Evolutionary conservation across 768 basidiomycete genomes (phyloP), one percentile per base, ranked within the genome.

Genomic region (Agrocybe pediades): DNA sequence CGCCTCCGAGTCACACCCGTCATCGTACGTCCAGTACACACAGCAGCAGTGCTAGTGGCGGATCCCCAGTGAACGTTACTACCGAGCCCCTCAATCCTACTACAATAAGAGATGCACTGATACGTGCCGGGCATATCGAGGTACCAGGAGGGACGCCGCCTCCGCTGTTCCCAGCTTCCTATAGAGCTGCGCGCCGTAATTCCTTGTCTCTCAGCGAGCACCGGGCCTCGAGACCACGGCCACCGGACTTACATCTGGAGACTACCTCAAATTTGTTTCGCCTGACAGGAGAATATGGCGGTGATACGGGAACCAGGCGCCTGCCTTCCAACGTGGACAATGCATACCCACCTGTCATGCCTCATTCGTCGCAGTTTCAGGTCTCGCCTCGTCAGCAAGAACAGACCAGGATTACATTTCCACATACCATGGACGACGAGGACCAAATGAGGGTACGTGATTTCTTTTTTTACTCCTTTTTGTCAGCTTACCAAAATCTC

Each of bases 221-320:
- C 41, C 57, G 66, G 15, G 41, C 58, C 11, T 62, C 61, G 9
- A 60, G 71, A 21, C 65, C 69, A 16, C 68, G 68, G 0, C 69
- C 68, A 0, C 65, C 70, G 1, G 65, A 67, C 27, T 58, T 71
- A n/a, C 64, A 68, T 3, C 56, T 73, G 17, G 64, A 70, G 9
- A 53, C 56, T 2, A 46, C 65, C 6, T 63, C 62, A 2, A 51
- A 58, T 27, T 55, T 65, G 23, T 56, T 44, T 41, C 53, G 53
- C 15, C 40, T 53, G 13, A 36, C 58, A 11, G 29, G 26, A 15
- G 53, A 20, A 9, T 45, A 44, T 9, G 25, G 15, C 6, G 45
- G 20, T 17, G 19, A 41, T 41, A 2, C 45, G 9, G 23, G 9
- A 19, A 47, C 17, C 11, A 46, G 54, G 16, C 39, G 51, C 21